A percentile compares a stretch with the other conserved stretches of the same genome.
These are phyloP conservation scores for Apiotrichum montevideense DNA, from an alignment of 1,284 basidiomycete genomes.

Conservation along the genomic window DNA sequence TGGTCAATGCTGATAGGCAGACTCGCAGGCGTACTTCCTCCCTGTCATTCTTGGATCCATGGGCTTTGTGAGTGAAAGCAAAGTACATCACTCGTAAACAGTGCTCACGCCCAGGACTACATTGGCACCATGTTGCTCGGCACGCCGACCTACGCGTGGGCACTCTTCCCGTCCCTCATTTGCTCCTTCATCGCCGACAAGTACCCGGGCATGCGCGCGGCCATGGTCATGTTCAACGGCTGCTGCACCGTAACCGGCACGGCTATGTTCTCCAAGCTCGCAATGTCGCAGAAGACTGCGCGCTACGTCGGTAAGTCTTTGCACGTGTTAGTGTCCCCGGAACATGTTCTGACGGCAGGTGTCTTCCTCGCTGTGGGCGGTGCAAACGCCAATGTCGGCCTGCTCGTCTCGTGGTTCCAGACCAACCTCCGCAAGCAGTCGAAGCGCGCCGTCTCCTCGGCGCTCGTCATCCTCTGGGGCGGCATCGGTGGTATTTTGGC, in stretches of 20 bases:
- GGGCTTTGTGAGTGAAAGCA: conserved; percentile 30
- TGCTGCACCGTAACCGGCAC: conserved; percentile 8
- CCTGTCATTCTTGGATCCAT: conserved; percentile 46
- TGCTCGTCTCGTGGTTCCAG: conserved; percentile 38
- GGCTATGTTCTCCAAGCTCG: conserved; percentile 15
- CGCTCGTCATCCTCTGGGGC: conserved; percentile 13
- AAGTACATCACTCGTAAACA: not conserved
- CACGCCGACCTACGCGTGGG: conserved; percentile 45
- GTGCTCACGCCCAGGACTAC: not conserved
- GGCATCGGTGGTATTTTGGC: conserved; percentile 21
- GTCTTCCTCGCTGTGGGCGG: too few relatives aligned
- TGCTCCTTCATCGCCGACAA: conserved; percentile 36
- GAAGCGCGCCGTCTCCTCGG: conserved; percentile 35
- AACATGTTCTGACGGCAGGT: too few relatives aligned
- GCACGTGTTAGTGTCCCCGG: too few relatives aligned
- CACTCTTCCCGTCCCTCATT: conserved; percentile 38
- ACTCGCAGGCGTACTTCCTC: conserved; percentile 41
- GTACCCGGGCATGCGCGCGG: conserved; percentile 3
- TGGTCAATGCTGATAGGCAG: not conserved
- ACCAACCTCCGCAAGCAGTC: conserved; percentile 48
- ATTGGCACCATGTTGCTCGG: conserved; percentile 38
- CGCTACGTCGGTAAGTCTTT: conserved; percentile 4
- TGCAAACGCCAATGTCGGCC: conserved; percentile 31
- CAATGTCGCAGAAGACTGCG: conserved; percentile 1
- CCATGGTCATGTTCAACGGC: conserved; percentile 11